Conservation (phyloP, 2,329 filamentous ascomycete species). For the Byssothecium circinans region DNA sequence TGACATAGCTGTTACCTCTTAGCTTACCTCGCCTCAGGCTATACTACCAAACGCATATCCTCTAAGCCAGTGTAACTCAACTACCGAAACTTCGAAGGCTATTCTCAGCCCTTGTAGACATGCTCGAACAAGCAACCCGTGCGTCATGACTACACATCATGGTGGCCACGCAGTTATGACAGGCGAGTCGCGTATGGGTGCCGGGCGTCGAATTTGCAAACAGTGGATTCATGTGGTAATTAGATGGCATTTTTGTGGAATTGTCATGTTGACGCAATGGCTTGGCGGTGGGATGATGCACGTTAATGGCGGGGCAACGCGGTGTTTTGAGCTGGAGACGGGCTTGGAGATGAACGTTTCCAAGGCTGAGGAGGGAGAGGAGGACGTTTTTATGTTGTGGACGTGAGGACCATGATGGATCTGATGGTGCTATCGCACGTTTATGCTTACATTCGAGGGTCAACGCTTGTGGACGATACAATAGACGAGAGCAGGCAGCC, state of each 20-base stretch:
- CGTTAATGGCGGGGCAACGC: background rate
- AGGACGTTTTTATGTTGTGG: background rate
- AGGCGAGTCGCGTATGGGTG: background rate
- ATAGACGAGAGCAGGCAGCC: no score
- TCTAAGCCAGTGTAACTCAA: no score
- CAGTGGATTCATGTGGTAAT: background rate
- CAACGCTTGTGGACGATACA: no score
- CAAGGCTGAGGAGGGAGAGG: background rate
- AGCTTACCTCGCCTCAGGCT: slow-evolving; percentile 9
- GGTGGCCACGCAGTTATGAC: background rate
- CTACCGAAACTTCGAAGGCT: slow-evolving; percentile 2
- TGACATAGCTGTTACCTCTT: slow-evolving; percentile 27
- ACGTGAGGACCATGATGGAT: background rate
- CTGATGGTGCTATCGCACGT: background rate
- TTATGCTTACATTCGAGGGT: background rate
- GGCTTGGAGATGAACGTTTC: background rate
- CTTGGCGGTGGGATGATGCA: background rate
- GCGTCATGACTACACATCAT: slow-evolving; percentile 31
- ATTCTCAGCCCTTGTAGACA: slow-evolving; percentile 26
- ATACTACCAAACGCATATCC: slow-evolving; percentile 21
- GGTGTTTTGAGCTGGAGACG: background rate
- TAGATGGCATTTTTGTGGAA: background rate
- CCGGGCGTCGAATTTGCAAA: background rate
- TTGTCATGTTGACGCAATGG: slow-evolving; percentile 5
- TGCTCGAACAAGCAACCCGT: slow-evolving; percentile 23